Evolutionary conservation across 163 green algal species (phyloP), one percentile per base, ranked within the genome.

Genomic region (Chlamydomonas reinhardtii): DNA sequence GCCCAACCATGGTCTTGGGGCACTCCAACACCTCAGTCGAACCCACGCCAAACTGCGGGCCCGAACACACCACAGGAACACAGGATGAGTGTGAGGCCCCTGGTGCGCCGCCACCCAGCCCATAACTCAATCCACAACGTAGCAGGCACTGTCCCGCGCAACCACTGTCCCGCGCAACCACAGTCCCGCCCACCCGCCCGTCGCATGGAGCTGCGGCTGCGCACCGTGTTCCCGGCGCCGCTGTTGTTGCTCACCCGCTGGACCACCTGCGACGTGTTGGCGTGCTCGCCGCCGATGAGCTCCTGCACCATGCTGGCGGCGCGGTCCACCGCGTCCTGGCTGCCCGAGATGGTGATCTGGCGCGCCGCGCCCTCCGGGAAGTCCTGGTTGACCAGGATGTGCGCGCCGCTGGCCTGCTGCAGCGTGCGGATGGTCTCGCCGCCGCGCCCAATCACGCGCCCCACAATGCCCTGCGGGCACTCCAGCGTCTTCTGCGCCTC

Each of bases 381-480:
- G 73, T 94, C 95, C 91, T 98, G 96, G 80, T 97, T 93, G 37
- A 98, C 91, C 19, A 92, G 54, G 73, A 96, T 95, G 84, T 96
- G 92, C 6, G 94, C 93, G 64, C 95, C 93, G 56, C 92, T 97
- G 74, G 94, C 91, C 56, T 95, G 91, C 95, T 99, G 98, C 91
- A 99, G 92, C 24, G 93, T 95, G 66, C 97, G 94, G 91, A 99
- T 99, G 37, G 98, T 99, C 92, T 99, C 97, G 16, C 98, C 98
- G 12, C 96, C 97, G 20, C 96, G 92, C 19, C 98, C 98, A 83
- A 99, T 99, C 75, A 99, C 95, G 78, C 98, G 91, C 20, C 97
- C 97, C 31, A 99, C 97, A 62, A 98, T 94, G 66, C 90, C 91
- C 1, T 86, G 89, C 0, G 96, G 96, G 91, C 97, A 99, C 14